Percentiles rank a stretch among this genome's conserved stretches.
Conservation (phyloP, 805 yeast species). For the Monosporozyma aquatica region DNA sequence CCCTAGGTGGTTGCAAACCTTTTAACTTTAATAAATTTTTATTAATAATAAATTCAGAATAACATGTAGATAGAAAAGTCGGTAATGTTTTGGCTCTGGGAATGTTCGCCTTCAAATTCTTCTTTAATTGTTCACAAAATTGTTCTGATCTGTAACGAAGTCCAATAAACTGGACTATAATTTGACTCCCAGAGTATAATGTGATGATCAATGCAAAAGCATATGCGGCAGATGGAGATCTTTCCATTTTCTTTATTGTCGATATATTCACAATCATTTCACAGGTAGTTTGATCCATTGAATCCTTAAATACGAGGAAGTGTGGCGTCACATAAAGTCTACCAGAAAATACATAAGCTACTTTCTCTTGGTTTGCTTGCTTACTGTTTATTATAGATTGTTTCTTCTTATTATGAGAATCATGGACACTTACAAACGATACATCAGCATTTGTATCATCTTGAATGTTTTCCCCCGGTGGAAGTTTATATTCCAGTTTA, state of each 20-base stretch:
- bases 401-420: slow-evolving; percentile 10
- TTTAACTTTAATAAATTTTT: slow-evolving; percentile 31
- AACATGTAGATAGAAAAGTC: slow-evolving; percentile 60
- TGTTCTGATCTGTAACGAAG: slow-evolving; percentile 68
- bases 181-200: slow-evolving; percentile 53
- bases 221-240: slow-evolving; percentile 67
- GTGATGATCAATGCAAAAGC: slow-evolving; percentile 69
- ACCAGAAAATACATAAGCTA: slow-evolving; percentile 45
- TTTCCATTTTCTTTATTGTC: slow-evolving; percentile 74
- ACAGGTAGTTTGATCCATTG: slow-evolving; percentile 59
- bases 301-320: slow-evolving; percentile 65
- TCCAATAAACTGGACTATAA: slow-evolving; percentile 70
- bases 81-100: slow-evolving; percentile 52
- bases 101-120: slow-evolving; percentile 52
- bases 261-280: slow-evolving; percentile 64
- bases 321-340: slow-evolving; percentile 63
- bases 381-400: not conserved
- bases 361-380: slow-evolving; percentile 4
- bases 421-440: slow-evolving; percentile 26
- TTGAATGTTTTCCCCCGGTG: slow-evolving; percentile 56
- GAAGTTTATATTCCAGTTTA: slow-evolving; percentile 58
- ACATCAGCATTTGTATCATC: slow-evolving; percentile 64
- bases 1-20: slow-evolving; percentile 50
- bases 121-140: slow-evolving; percentile 63
- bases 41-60: slow-evolving; percentile 76